Evolutionary conservation across 768 basidiomycete genomes (phyloP).

Genomic region (Tulasnella sp.): DNA sequence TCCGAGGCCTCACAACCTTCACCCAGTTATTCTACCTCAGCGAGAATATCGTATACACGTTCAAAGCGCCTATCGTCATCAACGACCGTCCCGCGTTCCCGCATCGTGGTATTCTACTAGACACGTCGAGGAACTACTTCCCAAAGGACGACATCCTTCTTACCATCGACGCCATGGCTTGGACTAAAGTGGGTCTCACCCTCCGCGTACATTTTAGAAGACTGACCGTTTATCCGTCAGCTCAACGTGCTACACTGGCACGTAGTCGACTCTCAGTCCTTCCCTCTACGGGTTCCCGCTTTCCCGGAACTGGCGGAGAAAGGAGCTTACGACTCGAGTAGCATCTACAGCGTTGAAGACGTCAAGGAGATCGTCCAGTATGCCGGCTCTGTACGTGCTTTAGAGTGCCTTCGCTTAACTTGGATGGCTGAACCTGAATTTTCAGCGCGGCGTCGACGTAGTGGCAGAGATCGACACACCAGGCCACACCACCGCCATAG

Average conservation of each 20-base stretch:
- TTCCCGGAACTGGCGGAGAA: slow-evolving; percentile 46
- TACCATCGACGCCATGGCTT: slow-evolving; percentile 65
- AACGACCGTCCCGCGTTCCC: slow-evolving; percentile 43
- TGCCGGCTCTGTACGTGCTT: slow-evolving; percentile 50
- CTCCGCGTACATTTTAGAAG: not conserved
- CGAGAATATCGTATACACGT: slow-evolving; percentile 34
- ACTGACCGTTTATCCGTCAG: slow-evolving; percentile 23
- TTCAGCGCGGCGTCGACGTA: slow-evolving; percentile 59
- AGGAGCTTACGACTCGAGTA: slow-evolving; percentile 45
- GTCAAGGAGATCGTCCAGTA: slow-evolving; percentile 51
- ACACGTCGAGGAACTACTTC: slow-evolving; percentile 68
- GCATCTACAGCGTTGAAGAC: slow-evolving; percentile 44
- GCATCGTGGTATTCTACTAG: slow-evolving; percentile 68
- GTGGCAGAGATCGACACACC: slow-evolving; percentile 74
- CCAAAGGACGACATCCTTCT: slow-evolving; percentile 51
- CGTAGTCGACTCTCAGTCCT: slow-evolving; percentile 63
- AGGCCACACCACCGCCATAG: slow-evolving; percentile 64
- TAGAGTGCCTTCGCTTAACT: not conserved
- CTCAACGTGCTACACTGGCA: slow-evolving; percentile 81
- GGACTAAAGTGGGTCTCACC: slow-evolving; percentile 42
- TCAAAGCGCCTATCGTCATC: slow-evolving; percentile 47
- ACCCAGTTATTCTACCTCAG: slow-evolving; percentile 48
- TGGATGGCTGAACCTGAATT: not conserved
- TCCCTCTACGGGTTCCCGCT: slow-evolving; percentile 54
- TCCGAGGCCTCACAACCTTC: slow-evolving; percentile 69